Evolutionary conservation across 2,329 filamentous ascomycete genomes (phyloP).

Genomic region (Ceratocystis albifundus): DNA sequence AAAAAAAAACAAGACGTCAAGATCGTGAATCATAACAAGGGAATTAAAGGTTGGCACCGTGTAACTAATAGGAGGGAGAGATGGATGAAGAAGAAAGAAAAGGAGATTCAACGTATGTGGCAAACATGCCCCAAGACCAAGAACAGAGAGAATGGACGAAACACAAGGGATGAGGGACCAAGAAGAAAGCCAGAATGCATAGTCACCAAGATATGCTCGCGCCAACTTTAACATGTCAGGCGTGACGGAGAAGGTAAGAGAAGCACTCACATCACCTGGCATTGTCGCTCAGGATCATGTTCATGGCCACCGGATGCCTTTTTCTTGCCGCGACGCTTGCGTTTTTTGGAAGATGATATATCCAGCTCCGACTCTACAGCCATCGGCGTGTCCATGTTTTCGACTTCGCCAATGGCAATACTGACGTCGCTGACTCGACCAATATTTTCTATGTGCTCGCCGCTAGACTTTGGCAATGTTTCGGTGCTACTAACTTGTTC

Average conservation of each 20-base stretch:
- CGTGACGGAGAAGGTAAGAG: background rate
- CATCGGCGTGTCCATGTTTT: background rate
- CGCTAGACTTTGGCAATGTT: background rate
- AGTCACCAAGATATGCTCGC: background rate
- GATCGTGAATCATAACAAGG: conserved; percentile 5
- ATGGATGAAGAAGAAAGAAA: background rate
- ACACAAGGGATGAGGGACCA: background rate
- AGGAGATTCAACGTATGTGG: background rate
- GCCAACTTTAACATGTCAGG: no score
- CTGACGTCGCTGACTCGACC: conserved; percentile 4
- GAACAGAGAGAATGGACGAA: background rate
- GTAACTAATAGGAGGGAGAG: background rate
- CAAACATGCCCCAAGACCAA: background rate
- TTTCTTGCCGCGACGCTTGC: conserved; percentile 20
- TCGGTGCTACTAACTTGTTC: background rate
- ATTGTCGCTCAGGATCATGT: conserved; percentile 19
- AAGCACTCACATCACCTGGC: conserved; percentile 15
- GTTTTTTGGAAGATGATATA: conserved; percentile 11
- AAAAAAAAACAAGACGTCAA: conserved; percentile 4
- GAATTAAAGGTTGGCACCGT: background rate
- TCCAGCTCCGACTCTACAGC: background rate
- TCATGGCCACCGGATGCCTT: conserved; percentile 7
- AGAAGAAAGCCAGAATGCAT: background rate
- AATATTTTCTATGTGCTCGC: background rate
- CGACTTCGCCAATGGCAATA: conserved; percentile 7